These are phyloP conservation scores for Cercospora nicotianae DNA, from an alignment of 2,329 filamentous ascomycete species.

Conservation along the genomic window DNA sequence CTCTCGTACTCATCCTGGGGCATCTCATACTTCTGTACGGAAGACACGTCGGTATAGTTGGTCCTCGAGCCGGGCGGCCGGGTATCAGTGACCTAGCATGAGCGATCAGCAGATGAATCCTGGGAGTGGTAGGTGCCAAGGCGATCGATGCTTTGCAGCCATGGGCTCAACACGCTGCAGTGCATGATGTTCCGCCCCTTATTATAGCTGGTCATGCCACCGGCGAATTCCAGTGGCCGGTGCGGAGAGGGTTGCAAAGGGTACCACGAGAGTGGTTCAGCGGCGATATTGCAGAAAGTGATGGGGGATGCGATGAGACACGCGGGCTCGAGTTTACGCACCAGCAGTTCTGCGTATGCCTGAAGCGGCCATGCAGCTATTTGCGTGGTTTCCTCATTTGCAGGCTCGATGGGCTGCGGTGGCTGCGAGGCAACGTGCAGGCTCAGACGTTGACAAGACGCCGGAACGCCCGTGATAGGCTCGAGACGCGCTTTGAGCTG, in stretches of 20 bases:
- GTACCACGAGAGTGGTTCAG: conserved; percentile 1
- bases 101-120: not conserved
- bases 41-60: conserved; percentile 78
- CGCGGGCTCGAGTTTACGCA: conserved; percentile 52
- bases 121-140: not conserved
- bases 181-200: not conserved
- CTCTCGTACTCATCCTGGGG: conserved; percentile 82
- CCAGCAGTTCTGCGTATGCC: conserved; percentile 76
- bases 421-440: conserved; percentile 66
- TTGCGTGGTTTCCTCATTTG: conserved; percentile 69
- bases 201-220: not conserved
- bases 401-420: conserved; percentile 64
- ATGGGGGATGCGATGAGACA: conserved; percentile 12
- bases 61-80: conserved; percentile 72
- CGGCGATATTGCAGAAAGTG: conserved; percentile 10
- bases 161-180: not conserved
- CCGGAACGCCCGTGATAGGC: conserved; percentile 87
- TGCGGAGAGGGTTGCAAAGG: not conserved
- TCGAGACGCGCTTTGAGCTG: conserved; percentile 86
- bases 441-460: conserved; percentile 71
- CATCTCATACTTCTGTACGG: conserved; percentile 87
- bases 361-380: conserved; percentile 66
- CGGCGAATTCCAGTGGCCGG: not conserved
- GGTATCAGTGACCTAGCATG: conserved; percentile 69
- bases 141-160: not conserved